Base-by-base conservation (phyloP, 805 yeast genomes). In the Candida gorgasii region DNA sequence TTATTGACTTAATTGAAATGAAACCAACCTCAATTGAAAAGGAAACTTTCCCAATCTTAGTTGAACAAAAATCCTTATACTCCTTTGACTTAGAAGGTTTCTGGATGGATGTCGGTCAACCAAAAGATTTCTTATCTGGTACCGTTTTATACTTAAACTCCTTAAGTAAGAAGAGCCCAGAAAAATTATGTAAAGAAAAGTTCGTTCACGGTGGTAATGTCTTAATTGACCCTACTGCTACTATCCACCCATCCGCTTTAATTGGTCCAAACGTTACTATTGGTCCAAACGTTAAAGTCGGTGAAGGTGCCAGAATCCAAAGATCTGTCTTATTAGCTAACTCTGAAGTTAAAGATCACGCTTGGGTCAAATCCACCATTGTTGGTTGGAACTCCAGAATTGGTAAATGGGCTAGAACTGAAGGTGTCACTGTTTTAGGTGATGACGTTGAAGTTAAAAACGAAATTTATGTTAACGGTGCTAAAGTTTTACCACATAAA, bases 21-120 rank as follows among this genome's bases (percentile, higher is more conserved):
- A 89, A 90, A 72, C 99, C 99, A 70, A 93, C 99, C 57, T 92
- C 98, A 40, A 93, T 93, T 60, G 99, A 93, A 80, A 90, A 90
- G 84, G 99, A 93, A 80, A 90, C 97, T 57, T 93, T 93, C 97
- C 99, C 99, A 61, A 73, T 76, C 60, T 80, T 93, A 59, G 97
- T 95, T 54, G 95, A 87, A 72, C 75, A 84, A 65, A 89, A 85
- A 63, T 79, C 84, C 48, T 79, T 93, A 61, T 93, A 84, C 79
- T 90, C 98, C 42, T 93, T 87, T 63, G 99, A 93, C 72, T 82
- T 93, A 63, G 97, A 93, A 78, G 98, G 99, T 54, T 93, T 83
- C 87, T 93, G 99, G 99, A 93, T 93, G 99, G 99, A 93, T 72
- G 97, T 93, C 57, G 99, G 99, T 72, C 99, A 93, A 79, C 99